Evolutionary conservation across 2,329 filamentous ascomycete species (phyloP).

Genomic region (Aspergillus pseudoglaucus): DNA sequence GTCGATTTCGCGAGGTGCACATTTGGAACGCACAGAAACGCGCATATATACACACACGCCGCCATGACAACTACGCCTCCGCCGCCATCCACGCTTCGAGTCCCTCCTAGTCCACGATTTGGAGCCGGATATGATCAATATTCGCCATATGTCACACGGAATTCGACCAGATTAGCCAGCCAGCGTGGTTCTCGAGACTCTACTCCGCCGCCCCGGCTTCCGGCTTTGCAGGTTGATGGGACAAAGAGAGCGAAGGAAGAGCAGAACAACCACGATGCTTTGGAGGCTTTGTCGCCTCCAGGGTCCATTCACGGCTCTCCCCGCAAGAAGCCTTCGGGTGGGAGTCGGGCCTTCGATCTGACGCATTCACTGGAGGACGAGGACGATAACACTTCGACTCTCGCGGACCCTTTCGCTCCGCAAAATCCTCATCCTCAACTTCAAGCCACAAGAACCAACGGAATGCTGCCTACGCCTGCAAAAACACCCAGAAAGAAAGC

Average conservation of each 20-base stretch:
- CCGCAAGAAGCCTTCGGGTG: conserved; percentile 19
- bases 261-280: conserved; percentile 13
- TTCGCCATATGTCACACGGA: conserved; percentile 34
- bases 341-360: conserved; percentile 5
- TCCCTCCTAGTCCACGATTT: conserved; percentile 41
- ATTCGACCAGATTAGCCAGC: conserved; percentile 34
- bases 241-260: conserved; percentile 14
- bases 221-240: conserved; percentile 12
- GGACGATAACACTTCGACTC: conserved; percentile 6
- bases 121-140: conserved; percentile 39
- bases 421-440: conserved; percentile 16
- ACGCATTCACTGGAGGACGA: conserved; percentile 12
- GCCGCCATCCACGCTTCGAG: conserved; percentile 30
- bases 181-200: conserved; percentile 23
- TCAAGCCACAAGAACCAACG: conserved; percentile 26
- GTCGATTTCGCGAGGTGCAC: background rate
- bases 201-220: conserved; percentile 23
- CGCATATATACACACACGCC: conserved; percentile 5
- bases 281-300: conserved; percentile 23
- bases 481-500: conserved; percentile 56
- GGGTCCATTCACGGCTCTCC: conserved; percentile 21
- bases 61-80: conserved; percentile 42
- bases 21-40: background rate
- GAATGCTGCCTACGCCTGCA: conserved; percentile 55
- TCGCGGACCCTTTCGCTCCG: conserved; percentile 17